Conservation (phyloP, 805 yeast genomes). For the Nakazawaea anatomiae region DNA sequence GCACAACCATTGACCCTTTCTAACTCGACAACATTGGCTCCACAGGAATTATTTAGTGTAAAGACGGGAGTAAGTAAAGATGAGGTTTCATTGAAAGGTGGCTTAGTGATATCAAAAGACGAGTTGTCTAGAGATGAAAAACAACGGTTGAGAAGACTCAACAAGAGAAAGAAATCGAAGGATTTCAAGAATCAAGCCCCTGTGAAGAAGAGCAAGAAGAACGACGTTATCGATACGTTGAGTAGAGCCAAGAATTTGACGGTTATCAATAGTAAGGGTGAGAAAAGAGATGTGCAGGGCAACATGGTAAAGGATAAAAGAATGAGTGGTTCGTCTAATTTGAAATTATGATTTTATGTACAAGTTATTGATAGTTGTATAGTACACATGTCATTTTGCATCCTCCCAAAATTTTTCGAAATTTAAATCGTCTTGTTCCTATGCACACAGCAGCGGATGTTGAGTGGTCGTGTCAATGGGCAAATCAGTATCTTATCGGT, state of each 20-base stretch:
- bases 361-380: not conserved
- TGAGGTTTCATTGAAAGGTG: constrained; percentile 70
- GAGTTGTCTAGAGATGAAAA: constrained; percentile 83
- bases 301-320: constrained; percentile 43
- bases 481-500: no score
- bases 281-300: constrained; percentile 68
- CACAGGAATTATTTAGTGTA: constrained; percentile 80
- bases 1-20: constrained; percentile 88
- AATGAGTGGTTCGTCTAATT: not conserved
- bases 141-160: constrained; percentile 80
- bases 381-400: not conserved
- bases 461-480: no score
- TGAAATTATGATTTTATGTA: constrained; percentile 4
- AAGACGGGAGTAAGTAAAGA: constrained; percentile 35
- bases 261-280: constrained; percentile 71
- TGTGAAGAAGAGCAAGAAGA: constrained; percentile 48
- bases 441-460: no score
- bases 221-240: constrained; percentile 64
- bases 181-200: constrained; percentile 31
- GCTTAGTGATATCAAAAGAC: constrained; percentile 72
- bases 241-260: constrained; percentile 71
- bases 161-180: constrained; percentile 73
- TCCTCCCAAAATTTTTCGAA: not conserved
- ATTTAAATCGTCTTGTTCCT: not conserved
- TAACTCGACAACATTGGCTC: constrained; percentile 73